Base-by-base conservation (phyloP, 2,329 filamentous ascomycete genomes). In the Cercospora zeina region DNA sequence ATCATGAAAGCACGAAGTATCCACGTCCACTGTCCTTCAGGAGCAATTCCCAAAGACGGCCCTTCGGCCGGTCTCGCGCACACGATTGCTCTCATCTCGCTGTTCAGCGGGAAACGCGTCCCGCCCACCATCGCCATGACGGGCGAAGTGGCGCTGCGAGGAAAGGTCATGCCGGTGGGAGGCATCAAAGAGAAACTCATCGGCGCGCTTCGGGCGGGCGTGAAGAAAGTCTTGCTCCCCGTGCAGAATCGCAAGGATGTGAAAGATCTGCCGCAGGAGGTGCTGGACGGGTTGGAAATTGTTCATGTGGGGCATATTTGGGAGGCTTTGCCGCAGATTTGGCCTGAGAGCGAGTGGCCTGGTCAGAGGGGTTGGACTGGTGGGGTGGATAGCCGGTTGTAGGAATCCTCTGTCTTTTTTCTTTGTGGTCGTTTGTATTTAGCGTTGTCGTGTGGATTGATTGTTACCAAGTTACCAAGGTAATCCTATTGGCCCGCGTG, bases 181-280 rank as follows among this genome's bases (percentile, higher is more conserved):
- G 95, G 95, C 16, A 97, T 99, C 79, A 97, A 97, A 79, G 93
- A 99, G 85, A 99, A 99, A 77, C 83, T 97, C 58, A 97, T 99
- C 73, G 95, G 95, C 21, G 95, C 95, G 8, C 82, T 96, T 73
- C 85, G 93, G 59, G 95, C 95, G 1, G 95, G 95, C 30, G 93
- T 99, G 65, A 96, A 96, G 83, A 93, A 91, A 33, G 93, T 99
- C 7, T 76, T 99, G 63, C 80, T 99, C 7, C 95, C 95, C 2
- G 85, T 88, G 33, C 89, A 90, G 69, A 99, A 99, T 75, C 85
- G 88, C 66, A 97, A 97, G 78, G 95, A 99, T 74, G 89, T 90
- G 62, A 90, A 89, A 76, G 93, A 97, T 77, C 81, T 97, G 59
- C 95, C 95, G 0, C 83, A 89, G 66, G 95, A 99, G 79, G 95